Percentiles rank a stretch among this genome's conserved stretches.
Evolutionary conservation across 805 yeast species (phyloP).

Genomic region (Kockiozyma suomiensis): DNA sequence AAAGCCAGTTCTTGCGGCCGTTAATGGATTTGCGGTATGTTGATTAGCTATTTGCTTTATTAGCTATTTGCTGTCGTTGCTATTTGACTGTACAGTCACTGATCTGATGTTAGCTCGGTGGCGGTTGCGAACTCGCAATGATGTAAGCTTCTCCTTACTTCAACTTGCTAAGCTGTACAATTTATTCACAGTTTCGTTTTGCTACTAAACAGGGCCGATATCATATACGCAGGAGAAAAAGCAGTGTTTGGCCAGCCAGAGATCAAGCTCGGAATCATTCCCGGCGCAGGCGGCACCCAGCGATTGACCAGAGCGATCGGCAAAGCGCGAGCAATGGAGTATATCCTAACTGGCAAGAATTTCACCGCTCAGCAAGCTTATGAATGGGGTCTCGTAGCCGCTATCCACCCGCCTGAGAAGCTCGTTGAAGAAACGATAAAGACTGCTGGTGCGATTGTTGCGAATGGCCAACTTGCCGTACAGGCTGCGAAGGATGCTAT

Average conservation of each 20-base stretch:
- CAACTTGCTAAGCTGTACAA: neutral
- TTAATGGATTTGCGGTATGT: constrained; percentile 52
- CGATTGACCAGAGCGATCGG: constrained; percentile 54
- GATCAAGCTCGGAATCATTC: constrained; percentile 54
- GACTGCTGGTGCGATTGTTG: constrained; percentile 49
- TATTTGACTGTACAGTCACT: no score
- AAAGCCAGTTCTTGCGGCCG: constrained; percentile 59
- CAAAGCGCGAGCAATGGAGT: constrained; percentile 54
- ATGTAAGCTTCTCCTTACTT: constrained; percentile 35
- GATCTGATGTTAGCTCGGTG: constrained; percentile 50
- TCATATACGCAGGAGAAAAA: constrained; percentile 52
- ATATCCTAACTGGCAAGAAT: constrained; percentile 51
- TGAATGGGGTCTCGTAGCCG: constrained; percentile 53
- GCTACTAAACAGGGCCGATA: constrained; percentile 44
- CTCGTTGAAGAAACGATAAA: constrained; percentile 50
- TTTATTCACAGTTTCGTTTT: no score
- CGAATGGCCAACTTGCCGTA: constrained; percentile 49
- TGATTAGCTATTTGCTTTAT: neutral
- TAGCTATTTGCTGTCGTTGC: neutral
- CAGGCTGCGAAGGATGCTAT: constrained; percentile 53
- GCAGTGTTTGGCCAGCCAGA: constrained; percentile 61
- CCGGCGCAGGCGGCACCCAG: constrained; percentile 59
- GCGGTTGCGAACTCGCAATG: constrained; percentile 61
- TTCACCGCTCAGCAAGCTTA: constrained; percentile 51
- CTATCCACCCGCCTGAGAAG: constrained; percentile 46